Evolutionary conservation across 345 rosid species (phyloP), one percentile per base, ranked within the genome.

Genomic region (Gossypium ekmanianum): DNA sequence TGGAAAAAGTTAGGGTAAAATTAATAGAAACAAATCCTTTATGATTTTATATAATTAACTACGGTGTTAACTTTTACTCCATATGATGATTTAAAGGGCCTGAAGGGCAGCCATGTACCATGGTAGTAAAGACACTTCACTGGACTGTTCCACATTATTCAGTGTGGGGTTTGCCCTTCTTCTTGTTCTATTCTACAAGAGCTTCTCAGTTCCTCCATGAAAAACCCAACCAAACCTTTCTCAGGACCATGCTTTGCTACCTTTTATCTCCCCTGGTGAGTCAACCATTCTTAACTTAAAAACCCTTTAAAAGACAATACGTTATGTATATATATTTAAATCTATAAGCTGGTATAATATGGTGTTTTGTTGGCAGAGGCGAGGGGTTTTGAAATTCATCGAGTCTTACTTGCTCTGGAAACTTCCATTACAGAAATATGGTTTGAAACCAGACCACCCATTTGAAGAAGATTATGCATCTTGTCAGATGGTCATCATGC

Each of bases 401-500:
- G 97, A 94, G 82, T 86, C 98, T 34, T 94, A 94, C 78, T 77
- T 92, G 78, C 77, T 79, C 11, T 83, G 97, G 88, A 91, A 85
- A 68, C 94, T 86, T 71, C 95, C 97, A 12, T 72, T 94, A 63
- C 65, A 80, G 47, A 94, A 88, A 78, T 88, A 90, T 71, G 97
- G 95, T 59, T 75, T 94, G 63, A 92, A 80, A 80, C 98, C 97
- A 1, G 87, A 92, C 43, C 98, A 94, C 86, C 80, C 92, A 2
- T 94, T 94, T 63, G 88, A 87, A 16, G 97, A 92, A 77, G 98
- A 92, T 81, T 89, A 88, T 43, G 94, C 97, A n/a, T 88, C 97
- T n/a, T 92, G 97, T 77, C 98, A 94, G 79, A 92, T 91, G 97
- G 97, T 95, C 1, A 88, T 94, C 74, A 41, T 91, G 77, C 98